Conservation (phyloP, 176 grass and related monocot genomes). For the Coix lacrymajobi region DNA sequence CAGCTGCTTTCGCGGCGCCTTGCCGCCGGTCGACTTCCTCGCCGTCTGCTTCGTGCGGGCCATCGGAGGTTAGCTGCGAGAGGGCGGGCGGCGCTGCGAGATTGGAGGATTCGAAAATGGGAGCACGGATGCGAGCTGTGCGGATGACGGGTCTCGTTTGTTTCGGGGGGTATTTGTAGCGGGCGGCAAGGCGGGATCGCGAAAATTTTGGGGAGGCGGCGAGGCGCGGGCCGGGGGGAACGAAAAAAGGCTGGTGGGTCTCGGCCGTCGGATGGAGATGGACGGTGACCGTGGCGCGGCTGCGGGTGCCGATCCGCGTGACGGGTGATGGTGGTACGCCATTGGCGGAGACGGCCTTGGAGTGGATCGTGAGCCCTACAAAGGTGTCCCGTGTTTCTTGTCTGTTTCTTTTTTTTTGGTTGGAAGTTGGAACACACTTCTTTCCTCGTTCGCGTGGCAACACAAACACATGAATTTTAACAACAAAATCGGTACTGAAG, state of each 20-base stretch:
- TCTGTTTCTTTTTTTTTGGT: no score
- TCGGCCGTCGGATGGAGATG: slow-evolving; percentile 26
- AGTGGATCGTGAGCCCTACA: background rate
- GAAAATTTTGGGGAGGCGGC: background rate
- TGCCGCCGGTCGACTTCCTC: slow-evolving; percentile 71
- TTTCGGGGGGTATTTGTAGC: slow-evolving; percentile 33
- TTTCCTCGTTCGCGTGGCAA: no score
- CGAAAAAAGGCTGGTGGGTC: background rate
- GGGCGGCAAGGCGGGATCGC: slow-evolving; percentile 16
- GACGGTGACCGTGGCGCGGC: background rate
- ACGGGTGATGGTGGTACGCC: background rate
- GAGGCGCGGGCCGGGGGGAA: background rate
- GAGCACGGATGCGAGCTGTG: background rate
- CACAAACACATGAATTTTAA: no score
- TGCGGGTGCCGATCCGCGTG: slow-evolving; percentile 23
- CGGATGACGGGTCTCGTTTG: no score
- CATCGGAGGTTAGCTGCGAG: slow-evolving; percentile 9
- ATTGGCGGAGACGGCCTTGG: background rate
- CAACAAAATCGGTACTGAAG: no score
- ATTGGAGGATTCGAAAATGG: background rate
- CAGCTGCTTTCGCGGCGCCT: slow-evolving; percentile 86
- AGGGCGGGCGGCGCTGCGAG: background rate
- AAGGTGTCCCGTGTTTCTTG: no score
- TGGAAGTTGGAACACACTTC: no score
- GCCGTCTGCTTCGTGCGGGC: slow-evolving; percentile 87